A percentile compares a stretch with the other conserved stretches of the same genome.
phyloP scores from a whole-genome alignment of 345 rosid genomes.

The Streptanthus diversifolius region DNA sequence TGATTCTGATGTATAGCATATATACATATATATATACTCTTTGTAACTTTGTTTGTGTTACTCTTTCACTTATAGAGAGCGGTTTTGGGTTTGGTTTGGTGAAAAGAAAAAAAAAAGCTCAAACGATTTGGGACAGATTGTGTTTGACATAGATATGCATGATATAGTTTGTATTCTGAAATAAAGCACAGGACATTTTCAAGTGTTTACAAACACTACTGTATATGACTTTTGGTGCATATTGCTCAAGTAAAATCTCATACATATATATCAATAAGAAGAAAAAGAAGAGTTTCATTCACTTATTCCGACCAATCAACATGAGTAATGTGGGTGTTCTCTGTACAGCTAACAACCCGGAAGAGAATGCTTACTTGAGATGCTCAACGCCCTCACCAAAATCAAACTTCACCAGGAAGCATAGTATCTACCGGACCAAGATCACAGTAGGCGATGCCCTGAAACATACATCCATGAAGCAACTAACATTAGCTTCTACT shows the following conservation, averaged over 20 bases:
- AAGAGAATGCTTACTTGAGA: slow-evolving; percentile 29
- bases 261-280: slow-evolving; percentile 14
- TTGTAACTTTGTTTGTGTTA: slow-evolving; percentile 26
- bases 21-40: slow-evolving; percentile 8
- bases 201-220: slow-evolving; percentile 27
- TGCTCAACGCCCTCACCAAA: slow-evolving; percentile 18
- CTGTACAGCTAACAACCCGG: slow-evolving; percentile 29
- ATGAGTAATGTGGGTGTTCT: slow-evolving; percentile 27
- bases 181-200: neutral
- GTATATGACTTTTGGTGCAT: slow-evolving; percentile 23
- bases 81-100: slow-evolving; percentile 14
- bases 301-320: slow-evolving; percentile 26
- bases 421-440: slow-evolving; percentile 88
- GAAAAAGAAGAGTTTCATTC: slow-evolving; percentile 8
- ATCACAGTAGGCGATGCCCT: slow-evolving; percentile 91
- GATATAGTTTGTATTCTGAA: slow-evolving; percentile 13
- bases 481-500: slow-evolving; percentile 12
- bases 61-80: slow-evolving; percentile 23
- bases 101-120: neutral
- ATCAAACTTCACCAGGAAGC: slow-evolving; percentile 99
- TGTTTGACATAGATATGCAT: slow-evolving; percentile 18
- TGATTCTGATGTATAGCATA: slow-evolving; percentile 28
- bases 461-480: slow-evolving; percentile 30
- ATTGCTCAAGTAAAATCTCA: slow-evolving; percentile 22
- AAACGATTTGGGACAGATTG: slow-evolving; percentile 21